Conservation (phyloP, 2,329 filamentous ascomycete genomes). For the Taxawa tesnikishii region DNA sequence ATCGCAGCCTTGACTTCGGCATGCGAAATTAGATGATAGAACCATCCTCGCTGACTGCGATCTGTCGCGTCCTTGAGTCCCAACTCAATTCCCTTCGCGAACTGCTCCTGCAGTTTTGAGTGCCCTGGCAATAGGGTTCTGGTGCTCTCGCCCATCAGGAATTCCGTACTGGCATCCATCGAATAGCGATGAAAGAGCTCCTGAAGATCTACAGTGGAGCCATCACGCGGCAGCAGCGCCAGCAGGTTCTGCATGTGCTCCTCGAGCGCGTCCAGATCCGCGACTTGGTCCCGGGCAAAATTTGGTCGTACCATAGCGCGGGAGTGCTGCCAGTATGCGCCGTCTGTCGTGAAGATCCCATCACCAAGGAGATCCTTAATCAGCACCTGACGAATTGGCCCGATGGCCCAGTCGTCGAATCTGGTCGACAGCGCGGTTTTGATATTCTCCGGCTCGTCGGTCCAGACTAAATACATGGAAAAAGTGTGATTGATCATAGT, state of each 20-base stretch:
- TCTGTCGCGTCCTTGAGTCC: conserved; percentile 1
- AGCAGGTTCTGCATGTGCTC: conserved; percentile 46
- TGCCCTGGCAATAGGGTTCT: conserved; percentile 8
- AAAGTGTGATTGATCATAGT: too few species aligned
- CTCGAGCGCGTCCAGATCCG: conserved; percentile 46
- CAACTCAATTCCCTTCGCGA: conserved; percentile 9
- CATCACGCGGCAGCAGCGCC: conserved; percentile 41
- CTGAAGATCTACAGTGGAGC: conserved; percentile 46
- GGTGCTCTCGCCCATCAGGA: conserved; percentile 43
- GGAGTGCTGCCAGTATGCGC: conserved; percentile 15
- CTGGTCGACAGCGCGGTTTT: conserved; percentile 25
- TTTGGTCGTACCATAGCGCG: conserved; percentile 36
- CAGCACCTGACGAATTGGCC: too few species aligned
- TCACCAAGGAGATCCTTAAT: conserved; percentile 24
- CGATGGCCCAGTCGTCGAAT: conserved; percentile 25
- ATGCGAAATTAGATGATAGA: conserved; percentile 7
- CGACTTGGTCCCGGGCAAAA: conserved; percentile 39
- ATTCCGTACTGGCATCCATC: conserved; percentile 52
- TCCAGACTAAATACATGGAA: too few species aligned
- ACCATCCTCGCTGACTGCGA: conserved; percentile 6
- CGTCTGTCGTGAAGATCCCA: conserved; percentile 28
- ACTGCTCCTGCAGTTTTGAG: conserved; percentile 4
- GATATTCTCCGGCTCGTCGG: conserved; percentile 26
- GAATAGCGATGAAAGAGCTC: conserved; percentile 51
- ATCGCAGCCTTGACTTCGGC: conserved; percentile 6